Evolutionary conservation across 768 basidiomycete genomes (phyloP), one percentile per base, ranked within the genome.

Genomic region (Tricholoma furcatifolium): DNA sequence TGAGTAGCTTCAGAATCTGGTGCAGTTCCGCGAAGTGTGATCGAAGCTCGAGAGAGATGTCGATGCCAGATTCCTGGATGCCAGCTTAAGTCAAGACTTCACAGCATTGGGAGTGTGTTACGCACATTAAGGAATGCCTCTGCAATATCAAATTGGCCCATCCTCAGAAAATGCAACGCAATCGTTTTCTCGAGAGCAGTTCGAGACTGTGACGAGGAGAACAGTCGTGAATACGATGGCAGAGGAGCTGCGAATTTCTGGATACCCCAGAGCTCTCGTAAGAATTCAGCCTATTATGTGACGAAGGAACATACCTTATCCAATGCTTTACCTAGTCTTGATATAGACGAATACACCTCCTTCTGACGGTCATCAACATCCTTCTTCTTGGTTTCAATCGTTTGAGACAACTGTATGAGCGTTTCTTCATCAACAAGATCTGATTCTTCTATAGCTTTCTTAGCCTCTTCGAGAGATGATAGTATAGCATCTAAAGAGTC

Each of bases 351-450:
- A 61, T 95, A 91, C 31, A 93, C 78, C 60, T 94, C 93, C 68
- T 95, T 98, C 75, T 94, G 86, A 3, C 86, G 79, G 32, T 94
- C 91, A 52, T 92, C 91, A 1, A 93, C 75, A 53, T 91, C 91
- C 66, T 86, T 93, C 84, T 90, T 93, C 68, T 71, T 82, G 0
- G 73, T 67, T 44, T 91, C 88, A 2, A 91, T 78, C 2, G 76
- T 74, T 63, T 79, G 80, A 15, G 78, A 72, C 9, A 91, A 71
- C 7, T 75, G 64, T 30, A 67, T 70, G 11, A 87, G 68, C 12
- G 76, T 73, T 15, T 79, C 78, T 55, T 80, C 74, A 14, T 79
- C 71, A 21, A 75, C 70, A 18, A 75, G 70, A 39, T 73, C 70
- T 34, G 80, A 79, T 0, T 74, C 70, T 40, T 79, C 72, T 51